Percentiles rank a stretch among this genome's conserved stretches.
Evolutionary conservation across 495 filamentous ascomycete genomes (phyloP).

Genomic region (Penicillium silybi): DNA sequence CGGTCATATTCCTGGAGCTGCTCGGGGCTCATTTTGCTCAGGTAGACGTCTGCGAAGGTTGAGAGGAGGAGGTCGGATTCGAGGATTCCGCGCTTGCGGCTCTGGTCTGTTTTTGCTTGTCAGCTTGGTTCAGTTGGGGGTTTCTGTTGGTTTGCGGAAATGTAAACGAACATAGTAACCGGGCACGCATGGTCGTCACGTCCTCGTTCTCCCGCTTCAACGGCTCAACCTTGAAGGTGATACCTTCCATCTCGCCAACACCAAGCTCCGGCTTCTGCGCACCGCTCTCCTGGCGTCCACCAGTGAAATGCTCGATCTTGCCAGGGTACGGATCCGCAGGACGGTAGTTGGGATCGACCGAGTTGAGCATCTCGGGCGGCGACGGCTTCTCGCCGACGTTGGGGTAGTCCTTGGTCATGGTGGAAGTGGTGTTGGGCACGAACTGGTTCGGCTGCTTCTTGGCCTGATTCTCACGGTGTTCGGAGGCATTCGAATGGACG

Average conservation of each 20-base stretch:
- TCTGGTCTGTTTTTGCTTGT: conserved; percentile 66
- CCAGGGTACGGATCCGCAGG: conserved; percentile 58
- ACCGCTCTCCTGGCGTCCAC: conserved; percentile 51
- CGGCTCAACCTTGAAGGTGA: conserved; percentile 85
- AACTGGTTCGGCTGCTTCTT: conserved; percentile 56
- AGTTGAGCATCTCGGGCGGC: conserved; percentile 58
- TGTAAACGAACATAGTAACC: conserved; percentile 74
- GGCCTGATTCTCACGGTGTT: conserved; percentile 51
- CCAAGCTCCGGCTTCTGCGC: conserved; percentile 63
- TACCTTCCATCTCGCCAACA: conserved; percentile 89
- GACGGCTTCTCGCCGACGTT: conserved; percentile 51
- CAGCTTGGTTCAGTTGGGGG: background rate
- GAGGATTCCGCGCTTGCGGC: conserved; percentile 92
- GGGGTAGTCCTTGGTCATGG: conserved; percentile 60
- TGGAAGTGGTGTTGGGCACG: conserved; percentile 61
- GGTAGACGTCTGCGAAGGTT: conserved; percentile 82
- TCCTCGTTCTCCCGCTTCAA: conserved; percentile 77
- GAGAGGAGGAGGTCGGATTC: conserved; percentile 94
- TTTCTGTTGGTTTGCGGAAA: background rate
- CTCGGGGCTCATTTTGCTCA: conserved; percentile 63
- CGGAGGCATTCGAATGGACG: conserved; percentile 32
- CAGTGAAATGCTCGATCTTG: conserved; percentile 60
- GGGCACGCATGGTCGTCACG: conserved; percentile 74
- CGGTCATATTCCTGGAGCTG: conserved; percentile 83
- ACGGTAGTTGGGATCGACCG: conserved; percentile 52